Evolutionary conservation across 176 grass and related monocot species (phyloP), one percentile per base, ranked within the genome.

Genomic region (Calamus simplicifolius): DNA sequence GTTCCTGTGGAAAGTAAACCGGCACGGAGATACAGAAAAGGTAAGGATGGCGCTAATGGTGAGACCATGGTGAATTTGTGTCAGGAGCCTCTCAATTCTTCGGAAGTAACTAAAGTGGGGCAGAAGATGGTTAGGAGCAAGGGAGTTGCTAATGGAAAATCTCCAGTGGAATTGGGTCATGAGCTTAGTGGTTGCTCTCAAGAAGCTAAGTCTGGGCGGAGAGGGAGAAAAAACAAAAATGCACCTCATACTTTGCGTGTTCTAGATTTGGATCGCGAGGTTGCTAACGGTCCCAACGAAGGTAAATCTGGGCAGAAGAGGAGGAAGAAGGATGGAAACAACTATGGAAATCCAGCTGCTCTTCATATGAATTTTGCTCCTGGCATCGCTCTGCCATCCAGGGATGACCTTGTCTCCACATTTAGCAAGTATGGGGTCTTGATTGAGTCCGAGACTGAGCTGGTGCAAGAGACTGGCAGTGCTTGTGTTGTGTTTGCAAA

Each of bases 401-500:
- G 55, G 49, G 50, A 57, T 15, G 75, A 69, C 43, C 75, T 77
- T 56, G 25, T 77, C 27, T 67, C 75, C 4, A 51, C 66, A 13
- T 77, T 77, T 48, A 49, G 57, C 29, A 69, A 77, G 52, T 77
- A 48, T 19, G 75, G 75, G 0, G 52, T 69, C 29, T 26, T 77
- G 50, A 57, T 77, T 4, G 63, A 77, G 56, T 54, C 73, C 1
- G 75, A 69, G 48, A 77, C 66, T 18, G 66, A 77, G 17, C 18
- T 69, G 27, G 21, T 54, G 4, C 48, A 62, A 58, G 75, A 77
- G 2, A 69, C 29, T 26, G 52, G 35, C 27, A 18, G 50, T 55
- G 75, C 75, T 54, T 55, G 75, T 29, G 27, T 77, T n/a, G 64
- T 69, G 26, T 77, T 77, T 77, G 75, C 66, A 0, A 77, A 69